Evolutionary conservation across 805 yeast species (phyloP), one percentile per base, ranked within the genome.

Genomic region (Lipomyces mesembrius): DNA sequence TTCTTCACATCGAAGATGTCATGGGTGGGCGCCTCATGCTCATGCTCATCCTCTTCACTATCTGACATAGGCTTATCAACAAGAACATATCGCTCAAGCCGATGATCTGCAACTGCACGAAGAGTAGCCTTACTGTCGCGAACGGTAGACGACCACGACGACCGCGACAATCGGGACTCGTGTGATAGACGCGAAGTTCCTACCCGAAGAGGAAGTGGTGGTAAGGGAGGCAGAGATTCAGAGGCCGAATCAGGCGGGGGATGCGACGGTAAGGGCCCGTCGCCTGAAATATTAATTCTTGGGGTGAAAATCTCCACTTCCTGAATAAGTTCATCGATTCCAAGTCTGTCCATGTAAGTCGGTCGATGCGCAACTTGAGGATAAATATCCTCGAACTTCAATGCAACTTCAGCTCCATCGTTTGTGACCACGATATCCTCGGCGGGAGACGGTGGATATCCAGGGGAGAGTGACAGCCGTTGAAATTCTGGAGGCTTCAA

Each of bases 41-140:
- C 59, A 9, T 55, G 49, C 20, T 39, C 59, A 20, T 59, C 64
- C 14, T 53, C 66, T 7, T 52, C 65, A 20, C 57, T 46, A 22
- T 60, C 64, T n/a, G 64, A 60, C 60, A 56, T 46, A n/a, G 67
- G 51, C 43, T 14, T 25, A 25, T 65, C 68, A 3, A 22, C 8
- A 17, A 61, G 51, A 35, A 62, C 49, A 34, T 57, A 60, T 11
- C 62, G 29, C 43, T 39, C 61, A 22, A 37, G n/a, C 20, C 22
- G 59, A 0, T 27, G 4, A n/a, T 27, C 29, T 5, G 39, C 59
- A n/a, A 57, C 53, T 5, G 27, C 37, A 49, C 46, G 49, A 9
- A 66, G 46, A 17, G 69, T 66, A 8, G 60, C 57, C 39, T 63
- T 61, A 61, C 69, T 66, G 32, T 63, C 69, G 2, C 67, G 60